Evolutionary conservation across 805 yeast species (phyloP).

Genomic region (Sugiyamaella valdiviana): DNA sequence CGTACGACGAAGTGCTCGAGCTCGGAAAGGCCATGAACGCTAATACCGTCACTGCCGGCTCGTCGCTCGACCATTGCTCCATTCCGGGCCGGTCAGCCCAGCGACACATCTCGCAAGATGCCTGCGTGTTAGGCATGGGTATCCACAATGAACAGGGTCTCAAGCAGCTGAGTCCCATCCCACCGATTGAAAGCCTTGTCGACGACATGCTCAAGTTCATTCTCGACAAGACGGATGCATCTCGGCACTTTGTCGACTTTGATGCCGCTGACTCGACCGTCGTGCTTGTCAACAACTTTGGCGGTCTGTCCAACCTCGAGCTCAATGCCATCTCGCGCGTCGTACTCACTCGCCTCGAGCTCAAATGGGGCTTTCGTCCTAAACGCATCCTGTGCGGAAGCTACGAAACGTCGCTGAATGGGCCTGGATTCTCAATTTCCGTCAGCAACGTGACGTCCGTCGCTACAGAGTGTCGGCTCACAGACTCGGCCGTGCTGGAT

Average conservation of each 20-base stretch:
- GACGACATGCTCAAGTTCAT: constrained; percentile 51
- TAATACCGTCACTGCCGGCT: constrained; percentile 78
- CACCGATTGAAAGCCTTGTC: constrained; percentile 58
- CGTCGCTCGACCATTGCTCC: constrained; percentile 80
- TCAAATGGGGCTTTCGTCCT: constrained; percentile 51
- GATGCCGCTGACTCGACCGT: constrained; percentile 55
- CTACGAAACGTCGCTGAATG: constrained; percentile 79
- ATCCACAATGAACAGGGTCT: constrained; percentile 94
- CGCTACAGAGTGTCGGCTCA: background rate
- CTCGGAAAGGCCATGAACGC: constrained; percentile 57
- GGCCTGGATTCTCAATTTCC: constrained; percentile 85
- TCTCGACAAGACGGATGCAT: constrained; percentile 58
- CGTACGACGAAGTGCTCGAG: constrained; percentile 47
- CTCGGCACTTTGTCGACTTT: constrained; percentile 74
- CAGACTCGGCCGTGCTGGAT: background rate
- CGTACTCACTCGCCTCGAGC: constrained; percentile 44
- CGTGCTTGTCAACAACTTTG: constrained; percentile 72
- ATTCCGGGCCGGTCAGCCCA: constrained; percentile 75
- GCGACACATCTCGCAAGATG: constrained; percentile 38
- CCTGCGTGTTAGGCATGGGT: constrained; percentile 87
- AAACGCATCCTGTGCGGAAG: constrained; percentile 65
- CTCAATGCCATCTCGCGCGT: constrained; percentile 61
- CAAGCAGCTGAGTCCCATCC: constrained; percentile 58
- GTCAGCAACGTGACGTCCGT: constrained; percentile 47
- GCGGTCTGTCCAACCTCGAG: constrained; percentile 79